A percentile compares a stretch with the other conserved stretches of the same genome.
Evolutionary conservation across 73 alveolate genomes (phyloP).

Genomic region (Tetrahymena borealis): DNA sequence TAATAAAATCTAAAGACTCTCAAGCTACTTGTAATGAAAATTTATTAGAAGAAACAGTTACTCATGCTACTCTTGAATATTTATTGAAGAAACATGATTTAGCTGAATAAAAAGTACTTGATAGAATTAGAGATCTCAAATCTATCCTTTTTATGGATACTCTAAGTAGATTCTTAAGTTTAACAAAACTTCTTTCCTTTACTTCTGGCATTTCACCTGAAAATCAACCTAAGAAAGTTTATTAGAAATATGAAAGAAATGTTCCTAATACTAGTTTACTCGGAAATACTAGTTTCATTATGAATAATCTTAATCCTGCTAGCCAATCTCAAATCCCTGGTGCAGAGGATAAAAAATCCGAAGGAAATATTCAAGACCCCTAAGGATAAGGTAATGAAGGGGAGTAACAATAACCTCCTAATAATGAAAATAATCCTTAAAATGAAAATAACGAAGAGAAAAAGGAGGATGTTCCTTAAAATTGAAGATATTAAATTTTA

Average conservation of each 20-base stretch:
- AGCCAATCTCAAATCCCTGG: background rate
- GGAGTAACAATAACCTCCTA: background rate
- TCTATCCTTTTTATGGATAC: background rate
- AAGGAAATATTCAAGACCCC: background rate
- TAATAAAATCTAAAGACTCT: slow-evolving; percentile 25
- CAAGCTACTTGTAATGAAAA: slow-evolving; percentile 16
- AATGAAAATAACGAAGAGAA: background rate
- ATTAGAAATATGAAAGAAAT: background rate
- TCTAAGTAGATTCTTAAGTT: background rate
- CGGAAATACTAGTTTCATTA: background rate
- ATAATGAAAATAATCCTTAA: background rate
- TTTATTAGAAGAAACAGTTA: slow-evolving; percentile 19
- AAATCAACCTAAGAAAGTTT: background rate
- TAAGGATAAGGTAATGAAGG: background rate
- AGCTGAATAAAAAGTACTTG: background rate
- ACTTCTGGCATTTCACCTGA: background rate
- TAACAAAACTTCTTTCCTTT: background rate
- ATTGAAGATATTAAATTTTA: no score
- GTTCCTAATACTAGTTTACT: background rate
- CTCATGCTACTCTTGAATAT: slow-evolving; percentile 23
- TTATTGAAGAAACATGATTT: slow-evolving; percentile 18
- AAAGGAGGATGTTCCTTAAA: background rate
- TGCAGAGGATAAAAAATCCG: background rate
- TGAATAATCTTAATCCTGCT: background rate
- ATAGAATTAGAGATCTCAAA: background rate